phyloP scores from a whole-genome alignment of 2,329 filamentous ascomycete species.

The Aspergillus ochraceoroseus region DNA sequence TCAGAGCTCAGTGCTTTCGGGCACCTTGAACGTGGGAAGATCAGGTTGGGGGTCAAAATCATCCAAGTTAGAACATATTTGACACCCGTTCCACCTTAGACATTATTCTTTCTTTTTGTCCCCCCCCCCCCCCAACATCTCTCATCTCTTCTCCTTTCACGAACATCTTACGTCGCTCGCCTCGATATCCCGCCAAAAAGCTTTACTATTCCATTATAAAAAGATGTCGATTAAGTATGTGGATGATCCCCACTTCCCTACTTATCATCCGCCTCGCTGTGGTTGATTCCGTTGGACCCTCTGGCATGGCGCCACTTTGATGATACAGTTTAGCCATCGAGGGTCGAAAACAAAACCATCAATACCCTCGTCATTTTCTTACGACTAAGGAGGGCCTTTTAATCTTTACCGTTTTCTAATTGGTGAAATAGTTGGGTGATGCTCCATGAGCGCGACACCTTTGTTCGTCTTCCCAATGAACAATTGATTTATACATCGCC shows the following conservation, averaged over 20 bases:
- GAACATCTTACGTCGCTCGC: too few relatives aligned
- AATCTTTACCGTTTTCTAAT: slow-evolving; percentile 3
- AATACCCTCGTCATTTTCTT: background rate
- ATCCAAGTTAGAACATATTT: too few relatives aligned
- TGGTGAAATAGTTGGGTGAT: slow-evolving; percentile 76
- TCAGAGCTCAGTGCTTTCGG: too few relatives aligned
- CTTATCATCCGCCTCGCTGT: background rate
- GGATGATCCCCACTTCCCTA: slow-evolving; percentile 10
- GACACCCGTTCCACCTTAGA: too few relatives aligned
- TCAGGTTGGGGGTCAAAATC: too few relatives aligned
- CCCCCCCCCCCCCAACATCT: background rate
- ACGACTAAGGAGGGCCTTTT: too few relatives aligned
- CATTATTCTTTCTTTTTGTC: too few relatives aligned
- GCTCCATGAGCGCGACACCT: slow-evolving; percentile 67
- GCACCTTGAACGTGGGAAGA: too few relatives aligned
- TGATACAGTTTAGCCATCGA: background rate
- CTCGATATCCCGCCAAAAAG: background rate
- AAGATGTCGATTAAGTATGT: slow-evolving; percentile 44
- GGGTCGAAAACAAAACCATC: background rate
- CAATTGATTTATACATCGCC: slow-evolving; percentile 74
- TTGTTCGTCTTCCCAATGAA: slow-evolving; percentile 81
- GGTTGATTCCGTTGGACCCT: background rate
- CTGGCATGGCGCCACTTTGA: background rate
- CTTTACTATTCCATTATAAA: slow-evolving; percentile 8
- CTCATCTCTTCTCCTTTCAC: background rate